phyloP scores from a whole-genome alignment of 2,329 filamentous ascomycete genomes.

The Trichoderma breve region DNA sequence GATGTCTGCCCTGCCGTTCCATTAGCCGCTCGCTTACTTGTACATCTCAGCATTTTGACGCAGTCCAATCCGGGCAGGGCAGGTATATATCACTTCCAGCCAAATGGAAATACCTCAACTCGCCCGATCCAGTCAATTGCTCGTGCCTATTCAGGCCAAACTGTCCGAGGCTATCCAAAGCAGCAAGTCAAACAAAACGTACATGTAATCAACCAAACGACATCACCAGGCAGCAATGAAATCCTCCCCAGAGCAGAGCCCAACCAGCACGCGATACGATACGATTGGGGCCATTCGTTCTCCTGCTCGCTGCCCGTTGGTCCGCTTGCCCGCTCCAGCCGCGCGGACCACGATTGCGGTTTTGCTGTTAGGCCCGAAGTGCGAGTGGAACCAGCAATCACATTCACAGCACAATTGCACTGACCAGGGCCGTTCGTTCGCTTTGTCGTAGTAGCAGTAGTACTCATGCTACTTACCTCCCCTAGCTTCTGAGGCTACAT shows the following conservation, averaged over 20 bases:
- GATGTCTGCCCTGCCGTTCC: neutral
- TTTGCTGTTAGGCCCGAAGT: conserved; percentile 16
- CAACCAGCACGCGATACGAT: neutral
- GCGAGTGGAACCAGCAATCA: conserved; percentile 10
- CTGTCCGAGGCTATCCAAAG: neutral
- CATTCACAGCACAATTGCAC: neutral
- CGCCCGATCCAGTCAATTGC: neutral
- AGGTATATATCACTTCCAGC: neutral
- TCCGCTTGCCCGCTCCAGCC: conserved; percentile 9
- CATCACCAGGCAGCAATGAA: neutral
- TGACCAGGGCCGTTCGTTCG: neutral
- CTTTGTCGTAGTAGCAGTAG: neutral
- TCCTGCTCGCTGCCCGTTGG: neutral
- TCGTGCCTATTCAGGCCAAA: neutral
- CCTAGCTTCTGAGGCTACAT: neutral
- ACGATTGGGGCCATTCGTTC: neutral
- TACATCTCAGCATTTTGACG: neutral
- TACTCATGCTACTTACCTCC: neutral
- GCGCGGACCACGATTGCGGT: neutral
- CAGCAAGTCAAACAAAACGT: neutral
- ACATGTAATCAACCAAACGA: neutral
- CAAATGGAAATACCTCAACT: neutral
- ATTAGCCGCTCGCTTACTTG: neutral
- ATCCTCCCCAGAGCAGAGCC: neutral
- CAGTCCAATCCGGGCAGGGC: neutral